A percentile compares a stretch with the other conserved stretches of the same genome.
These are phyloP conservation scores for Botrytis fragariae DNA, from an alignment of 2,329 filamentous ascomycete species.

Conservation along the genomic window DNA sequence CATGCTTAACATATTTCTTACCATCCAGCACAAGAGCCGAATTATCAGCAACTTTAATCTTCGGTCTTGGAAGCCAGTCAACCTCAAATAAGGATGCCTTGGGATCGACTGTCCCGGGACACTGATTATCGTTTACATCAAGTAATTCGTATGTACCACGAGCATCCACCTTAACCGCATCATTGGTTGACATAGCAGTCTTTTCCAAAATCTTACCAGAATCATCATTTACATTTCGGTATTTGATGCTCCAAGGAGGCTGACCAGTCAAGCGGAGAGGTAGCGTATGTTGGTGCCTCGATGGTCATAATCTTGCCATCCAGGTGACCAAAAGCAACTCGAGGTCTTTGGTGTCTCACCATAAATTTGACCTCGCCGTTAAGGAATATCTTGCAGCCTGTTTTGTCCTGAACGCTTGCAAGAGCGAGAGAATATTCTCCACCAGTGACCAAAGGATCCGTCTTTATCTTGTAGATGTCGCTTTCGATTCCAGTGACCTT, in stretches of 20 bases:
- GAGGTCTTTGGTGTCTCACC: conserved; percentile 84
- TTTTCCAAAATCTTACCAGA: conserved; percentile 48
- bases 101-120: conserved; percentile 76
- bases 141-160: conserved; percentile 78
- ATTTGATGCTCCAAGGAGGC: conserved; percentile 77
- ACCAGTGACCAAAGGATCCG: conserved; percentile 70
- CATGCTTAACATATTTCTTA: conserved; percentile 65
- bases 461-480: conserved; percentile 68
- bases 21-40: conserved; percentile 56
- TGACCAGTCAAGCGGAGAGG: conserved; percentile 85
- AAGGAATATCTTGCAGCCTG: conserved; percentile 80
- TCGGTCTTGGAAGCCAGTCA: conserved; percentile 80
- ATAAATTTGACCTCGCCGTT: conserved; percentile 82
- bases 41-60: conserved; percentile 64
- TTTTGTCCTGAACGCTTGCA: conserved; percentile 80
- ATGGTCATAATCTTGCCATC: conserved; percentile 77
- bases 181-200: conserved; percentile 57
- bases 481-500: conserved; percentile 61
- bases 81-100: conserved; percentile 74
- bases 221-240: conserved; percentile 61
- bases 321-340: conserved; percentile 79
- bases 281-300: conserved; percentile 69
- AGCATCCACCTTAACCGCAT: conserved; percentile 61
- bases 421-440: conserved; percentile 88
- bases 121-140: conserved; percentile 74